These are phyloP conservation scores for Aureobasidium lini DNA, from an alignment of 2,329 filamentous ascomycete species.

Conservation along the genomic window DNA sequence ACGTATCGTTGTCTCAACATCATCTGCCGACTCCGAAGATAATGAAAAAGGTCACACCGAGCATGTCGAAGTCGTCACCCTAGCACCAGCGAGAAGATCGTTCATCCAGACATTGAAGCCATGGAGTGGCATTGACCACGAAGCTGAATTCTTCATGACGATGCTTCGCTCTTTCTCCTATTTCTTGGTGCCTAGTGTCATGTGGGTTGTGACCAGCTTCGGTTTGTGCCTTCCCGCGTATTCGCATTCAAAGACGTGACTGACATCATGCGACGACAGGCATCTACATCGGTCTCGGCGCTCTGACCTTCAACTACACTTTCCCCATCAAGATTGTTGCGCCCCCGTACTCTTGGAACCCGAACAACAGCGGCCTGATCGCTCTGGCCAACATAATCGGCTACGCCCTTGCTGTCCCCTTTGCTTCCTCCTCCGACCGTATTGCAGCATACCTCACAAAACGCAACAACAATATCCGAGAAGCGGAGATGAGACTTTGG, in stretches of 20 bases:
- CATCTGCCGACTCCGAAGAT: neutral
- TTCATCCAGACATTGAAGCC: constrained; percentile 27
- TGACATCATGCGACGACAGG: neutral
- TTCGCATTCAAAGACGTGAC: neutral
- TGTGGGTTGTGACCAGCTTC: constrained; percentile 32
- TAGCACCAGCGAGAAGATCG: constrained; percentile 23
- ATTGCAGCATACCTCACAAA: constrained; percentile 26
- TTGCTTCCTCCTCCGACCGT: constrained; percentile 24
- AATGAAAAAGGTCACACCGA: constrained; percentile 18
- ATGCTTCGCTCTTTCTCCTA: constrained; percentile 29
- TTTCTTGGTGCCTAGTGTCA: constrained; percentile 30
- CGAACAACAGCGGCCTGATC: constrained; percentile 25
- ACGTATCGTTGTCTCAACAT: constrained; percentile 15
- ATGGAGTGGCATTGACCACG: constrained; percentile 28
- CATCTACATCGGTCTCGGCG: constrained; percentile 33
- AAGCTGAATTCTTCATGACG: constrained; percentile 30
- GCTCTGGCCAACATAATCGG: constrained; percentile 31
- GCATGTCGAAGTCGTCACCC: constrained; percentile 21
- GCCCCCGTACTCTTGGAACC: constrained; percentile 28
- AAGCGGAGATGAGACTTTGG: constrained; percentile 27
- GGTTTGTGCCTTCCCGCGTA: constrained; percentile 15
- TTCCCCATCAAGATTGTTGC: constrained; percentile 29
- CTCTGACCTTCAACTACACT: constrained; percentile 33
- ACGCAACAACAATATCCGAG: constrained; percentile 23
- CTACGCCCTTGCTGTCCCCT: constrained; percentile 28